Percentiles rank a stretch among this genome's conserved stretches.
These are phyloP conservation scores for Cyberlindnera veronae DNA, from an alignment of 805 yeast species.

Conservation along the genomic window DNA sequence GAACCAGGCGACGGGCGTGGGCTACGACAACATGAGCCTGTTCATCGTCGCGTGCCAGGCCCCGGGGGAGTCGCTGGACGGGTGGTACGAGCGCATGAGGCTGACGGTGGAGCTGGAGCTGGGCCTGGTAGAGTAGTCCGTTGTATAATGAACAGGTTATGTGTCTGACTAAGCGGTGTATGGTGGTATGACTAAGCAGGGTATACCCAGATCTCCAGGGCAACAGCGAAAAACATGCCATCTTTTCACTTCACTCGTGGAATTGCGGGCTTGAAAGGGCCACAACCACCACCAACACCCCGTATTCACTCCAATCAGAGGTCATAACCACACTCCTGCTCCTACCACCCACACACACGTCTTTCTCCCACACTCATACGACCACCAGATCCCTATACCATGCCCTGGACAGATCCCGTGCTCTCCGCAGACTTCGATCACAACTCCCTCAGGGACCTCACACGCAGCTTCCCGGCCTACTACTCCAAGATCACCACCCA, in stretches of 20 bases:
- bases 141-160: no score
- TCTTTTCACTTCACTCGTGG: not conserved
- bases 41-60: conserved; percentile 63
- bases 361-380: not conserved
- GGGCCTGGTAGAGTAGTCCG: conserved; percentile 13
- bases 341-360: no score
- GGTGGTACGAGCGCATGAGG: conserved; percentile 59
- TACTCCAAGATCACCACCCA: conserved; percentile 21
- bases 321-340: no score
- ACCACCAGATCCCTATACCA: not conserved
- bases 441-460: conserved; percentile 10
- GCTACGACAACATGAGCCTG: conserved; percentile 80
- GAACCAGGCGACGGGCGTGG: conserved; percentile 70
- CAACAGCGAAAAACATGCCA: conserved; percentile 3
- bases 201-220: not conserved
- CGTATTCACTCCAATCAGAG: not conserved
- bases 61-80: conserved; percentile 39
- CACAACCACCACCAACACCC: not conserved
- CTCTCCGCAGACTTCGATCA: conserved; percentile 15
- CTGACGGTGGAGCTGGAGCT: conserved; percentile 34
- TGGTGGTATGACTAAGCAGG: no score
- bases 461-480: conserved; percentile 11
- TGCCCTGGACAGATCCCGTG: conserved; percentile 22
- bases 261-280: not conserved
- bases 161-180: no score